These are phyloP conservation scores for Tarenaya hassleriana DNA, from an alignment of 345 rosid genomes.

Conservation along the genomic window DNA sequence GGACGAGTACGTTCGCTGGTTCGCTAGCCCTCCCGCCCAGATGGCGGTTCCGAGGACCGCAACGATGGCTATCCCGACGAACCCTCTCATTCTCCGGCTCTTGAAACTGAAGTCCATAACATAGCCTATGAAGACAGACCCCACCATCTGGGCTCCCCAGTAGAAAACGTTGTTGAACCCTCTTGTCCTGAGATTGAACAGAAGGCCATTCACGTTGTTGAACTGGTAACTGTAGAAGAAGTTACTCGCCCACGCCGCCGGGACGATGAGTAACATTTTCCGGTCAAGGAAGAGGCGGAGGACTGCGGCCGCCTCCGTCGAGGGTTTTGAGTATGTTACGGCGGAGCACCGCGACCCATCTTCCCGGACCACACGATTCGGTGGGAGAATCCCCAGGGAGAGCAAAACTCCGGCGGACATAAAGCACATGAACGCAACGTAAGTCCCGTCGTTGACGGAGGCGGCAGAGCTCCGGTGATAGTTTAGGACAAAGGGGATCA, in stretches of 20 bases:
- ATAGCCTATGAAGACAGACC: conserved; percentile 63
- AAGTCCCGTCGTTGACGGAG: conserved; percentile 68
- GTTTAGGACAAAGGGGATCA: conserved; percentile 62
- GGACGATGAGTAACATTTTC: conserved; percentile 69
- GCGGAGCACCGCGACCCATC: conserved; percentile 54
- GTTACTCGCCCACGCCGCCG: conserved; percentile 89
- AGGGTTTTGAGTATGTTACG: conserved; percentile 39
- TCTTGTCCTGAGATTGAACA: conserved; percentile 69
- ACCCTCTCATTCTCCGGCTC: conserved; percentile 63
- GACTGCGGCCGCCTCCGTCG: conserved; percentile 40
- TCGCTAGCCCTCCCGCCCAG: conserved; percentile 86
- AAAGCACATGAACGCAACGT: conserved; percentile 70
- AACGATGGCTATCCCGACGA: conserved; percentile 56
- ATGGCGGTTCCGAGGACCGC: conserved; percentile 52
- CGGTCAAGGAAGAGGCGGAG: conserved; percentile 41
- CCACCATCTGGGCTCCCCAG: conserved; percentile 94
- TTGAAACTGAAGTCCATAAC: conserved; percentile 70
- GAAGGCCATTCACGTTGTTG: conserved; percentile 60
- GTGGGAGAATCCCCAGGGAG: conserved; percentile 49
- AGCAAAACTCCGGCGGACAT: conserved; percentile 57
- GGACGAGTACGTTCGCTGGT: conserved; percentile 46
- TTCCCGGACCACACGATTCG: conserved; percentile 42
- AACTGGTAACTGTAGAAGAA: conserved; percentile 85
- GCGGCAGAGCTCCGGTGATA: conserved; percentile 43
- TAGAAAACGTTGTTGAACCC: conserved; percentile 85